Percentiles rank a stretch among this genome's conserved stretches.
Conservation (phyloP, 306 rosid genomes). For the Pterocarpus santalinus region DNA sequence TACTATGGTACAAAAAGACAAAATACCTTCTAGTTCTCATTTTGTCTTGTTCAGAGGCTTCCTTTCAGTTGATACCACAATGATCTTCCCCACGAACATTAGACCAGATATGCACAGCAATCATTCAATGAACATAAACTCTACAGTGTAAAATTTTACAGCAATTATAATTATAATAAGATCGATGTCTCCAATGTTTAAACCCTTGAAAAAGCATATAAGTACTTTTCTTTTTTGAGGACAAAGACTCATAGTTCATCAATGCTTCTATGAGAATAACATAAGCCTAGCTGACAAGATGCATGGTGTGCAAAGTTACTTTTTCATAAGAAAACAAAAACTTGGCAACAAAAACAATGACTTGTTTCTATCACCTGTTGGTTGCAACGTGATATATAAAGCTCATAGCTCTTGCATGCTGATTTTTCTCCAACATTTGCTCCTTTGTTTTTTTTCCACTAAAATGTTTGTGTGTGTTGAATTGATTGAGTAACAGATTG, state of each 20-base stretch:
- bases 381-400: conserved; percentile 6
- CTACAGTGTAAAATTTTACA: neutral
- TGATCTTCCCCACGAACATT: conserved; percentile 25
- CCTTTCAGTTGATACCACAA: neutral
- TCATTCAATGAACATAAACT: conserved; percentile 10
- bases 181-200: neutral
- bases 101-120: conserved; percentile 8
- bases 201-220: neutral
- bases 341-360: neutral
- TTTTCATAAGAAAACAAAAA: neutral
- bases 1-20: neutral
- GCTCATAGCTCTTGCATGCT: conserved; percentile 15
- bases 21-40: conserved; percentile 27
- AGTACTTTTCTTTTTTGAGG: neutral
- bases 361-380: neutral
- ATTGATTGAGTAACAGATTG: conserved; percentile 3
- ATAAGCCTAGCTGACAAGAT: neutral
- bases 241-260: neutral
- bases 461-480: neutral
- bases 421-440: conserved; percentile 17
- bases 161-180: neutral
- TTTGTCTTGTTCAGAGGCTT: conserved; percentile 41
- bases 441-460: neutral
- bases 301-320: conserved; percentile 14
- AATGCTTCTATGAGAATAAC: neutral